Evolutionary conservation across 352 stramenopile species (phyloP).

Genomic region (Phytophthora citrophthora): DNA sequence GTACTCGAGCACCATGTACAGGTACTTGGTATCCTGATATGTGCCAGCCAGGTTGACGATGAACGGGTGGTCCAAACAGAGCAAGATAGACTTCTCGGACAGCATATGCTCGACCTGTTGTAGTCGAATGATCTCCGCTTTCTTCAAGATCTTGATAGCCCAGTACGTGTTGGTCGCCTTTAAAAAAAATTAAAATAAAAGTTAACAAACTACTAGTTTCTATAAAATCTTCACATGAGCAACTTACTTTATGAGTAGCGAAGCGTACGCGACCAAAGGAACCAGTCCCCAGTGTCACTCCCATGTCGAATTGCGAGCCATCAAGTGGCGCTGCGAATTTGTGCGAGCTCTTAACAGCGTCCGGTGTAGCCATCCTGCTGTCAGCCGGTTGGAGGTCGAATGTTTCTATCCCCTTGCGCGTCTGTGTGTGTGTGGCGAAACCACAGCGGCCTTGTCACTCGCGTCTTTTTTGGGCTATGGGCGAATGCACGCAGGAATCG

Average conservation of each 20-base stretch:
- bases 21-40: slow-evolving; percentile 95
- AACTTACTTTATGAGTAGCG: slow-evolving; percentile 92
- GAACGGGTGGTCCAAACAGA: slow-evolving; percentile 94
- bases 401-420: slow-evolving; percentile 26
- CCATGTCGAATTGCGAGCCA: slow-evolving; percentile 93
- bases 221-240: neutral
- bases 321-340: slow-evolving; percentile 74
- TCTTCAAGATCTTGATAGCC: slow-evolving; percentile 99
- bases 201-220: too few species aligned
- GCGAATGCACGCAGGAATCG: slow-evolving; percentile 23
- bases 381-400: slow-evolving; percentile 25
- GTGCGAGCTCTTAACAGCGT: slow-evolving; percentile 48
- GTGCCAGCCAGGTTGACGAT: slow-evolving; percentile 96
- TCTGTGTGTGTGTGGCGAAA: slow-evolving; percentile 26
- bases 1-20: slow-evolving; percentile 99
- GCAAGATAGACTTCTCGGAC: slow-evolving; percentile 96
- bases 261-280: slow-evolving; percentile 98
- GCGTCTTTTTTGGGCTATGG: slow-evolving; percentile 42
- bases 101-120: slow-evolving; percentile 98
- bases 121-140: slow-evolving; percentile 95
- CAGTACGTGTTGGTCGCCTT: slow-evolving; percentile 91
- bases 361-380: slow-evolving; percentile 28
- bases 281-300: slow-evolving; percentile 96
- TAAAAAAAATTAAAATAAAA: slow-evolving; percentile 1
- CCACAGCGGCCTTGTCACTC: slow-evolving; percentile 31